phyloP scores from a whole-genome alignment of 192 early-diverging fungal species.

The Coemansia sp. region DNA sequence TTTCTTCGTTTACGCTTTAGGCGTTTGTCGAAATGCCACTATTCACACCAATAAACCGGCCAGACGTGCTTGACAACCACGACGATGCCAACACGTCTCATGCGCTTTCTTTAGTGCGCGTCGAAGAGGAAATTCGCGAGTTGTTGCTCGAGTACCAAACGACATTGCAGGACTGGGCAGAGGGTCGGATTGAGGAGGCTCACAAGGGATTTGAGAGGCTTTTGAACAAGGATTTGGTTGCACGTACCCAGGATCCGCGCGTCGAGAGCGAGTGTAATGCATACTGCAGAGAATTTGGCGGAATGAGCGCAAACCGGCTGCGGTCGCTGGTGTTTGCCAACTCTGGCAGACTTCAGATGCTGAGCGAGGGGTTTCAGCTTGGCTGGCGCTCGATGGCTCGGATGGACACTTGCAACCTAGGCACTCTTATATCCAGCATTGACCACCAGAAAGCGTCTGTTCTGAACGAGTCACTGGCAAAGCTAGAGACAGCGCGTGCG shows the following conservation, averaged over 20 bases:
- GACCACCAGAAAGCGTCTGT: neutral
- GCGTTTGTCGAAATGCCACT: slow-evolving; percentile 16
- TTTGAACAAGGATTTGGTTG: slow-evolving; percentile 10
- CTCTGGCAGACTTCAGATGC: slow-evolving; percentile 12
- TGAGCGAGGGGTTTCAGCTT: neutral
- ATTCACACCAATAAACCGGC: slow-evolving; percentile 34
- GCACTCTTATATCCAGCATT: neutral
- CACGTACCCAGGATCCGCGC: slow-evolving; percentile 11
- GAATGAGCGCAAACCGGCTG: slow-evolving; percentile 27
- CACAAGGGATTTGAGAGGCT: slow-evolving; percentile 11
- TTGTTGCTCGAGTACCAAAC: slow-evolving; percentile 28
- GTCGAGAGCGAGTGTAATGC: slow-evolving; percentile 43
- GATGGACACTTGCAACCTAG: slow-evolving; percentile 5
- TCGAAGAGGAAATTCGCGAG: slow-evolving; percentile 34
- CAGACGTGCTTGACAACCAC: neutral
- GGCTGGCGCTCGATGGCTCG: neutral
- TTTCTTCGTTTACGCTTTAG: neutral
- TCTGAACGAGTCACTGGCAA: slow-evolving; percentile 10
- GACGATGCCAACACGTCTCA: neutral
- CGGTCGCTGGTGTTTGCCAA: slow-evolving; percentile 29
- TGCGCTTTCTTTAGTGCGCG: slow-evolving; percentile 6
- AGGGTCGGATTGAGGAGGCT: slow-evolving; percentile 17
- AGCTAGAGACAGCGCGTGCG: slow-evolving; percentile 15
- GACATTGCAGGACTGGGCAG: slow-evolving; percentile 27
- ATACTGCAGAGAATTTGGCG: slow-evolving; percentile 41